Evolutionary conservation across 139 green algal genomes (phyloP), one percentile per base, ranked within the genome.

Genomic region (Volvox reticuliferus): DNA sequence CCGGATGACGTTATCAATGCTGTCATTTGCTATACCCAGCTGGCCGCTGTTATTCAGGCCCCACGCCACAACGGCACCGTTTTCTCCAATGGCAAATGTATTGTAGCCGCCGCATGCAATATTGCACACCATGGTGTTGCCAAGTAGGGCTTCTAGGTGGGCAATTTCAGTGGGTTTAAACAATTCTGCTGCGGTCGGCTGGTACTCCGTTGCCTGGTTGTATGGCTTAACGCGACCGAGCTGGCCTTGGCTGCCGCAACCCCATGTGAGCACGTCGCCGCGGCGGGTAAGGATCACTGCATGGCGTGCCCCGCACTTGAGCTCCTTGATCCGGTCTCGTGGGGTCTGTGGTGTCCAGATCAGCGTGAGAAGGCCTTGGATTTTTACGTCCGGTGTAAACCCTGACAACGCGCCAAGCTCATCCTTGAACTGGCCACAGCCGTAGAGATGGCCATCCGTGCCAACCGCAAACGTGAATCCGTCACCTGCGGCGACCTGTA

Each of bases 1-100:
- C 35, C 91, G 36, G 67, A 90, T 85, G 62, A 93, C 90, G 24
- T 92, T 79, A 6, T 80, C 63, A 20, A 86, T 33, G 75, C 73
- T 75, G 16, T 63, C 30, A 88, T 93, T 93, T 62, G 69, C 0
- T 5, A 95, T 36, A 26, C 90, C 97, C 35, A 99, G 95, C 95
- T 99, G 97, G 21, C 96, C 96, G 80, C 96, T 97, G 93, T 99
- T 99, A 95, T 99, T 99, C 6, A 99, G 94, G 24, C 97, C 97
- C 92, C 96, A 98, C 0, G 93, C 95, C 30, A 91, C 95, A 0
- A 99, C 93, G 19, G 91, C 75, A 75, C 97, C 97, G 22, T 92
- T 65, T 17, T 93, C 79, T 17, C 88, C 93, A 55, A 96, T 87
- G 1, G 94, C 95, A 93, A 98, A 98, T 21, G 93, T 97, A 85